Evolutionary conservation across 306 rosid genomes (phyloP).

Genomic region (Mimosa bimucronata): DNA sequence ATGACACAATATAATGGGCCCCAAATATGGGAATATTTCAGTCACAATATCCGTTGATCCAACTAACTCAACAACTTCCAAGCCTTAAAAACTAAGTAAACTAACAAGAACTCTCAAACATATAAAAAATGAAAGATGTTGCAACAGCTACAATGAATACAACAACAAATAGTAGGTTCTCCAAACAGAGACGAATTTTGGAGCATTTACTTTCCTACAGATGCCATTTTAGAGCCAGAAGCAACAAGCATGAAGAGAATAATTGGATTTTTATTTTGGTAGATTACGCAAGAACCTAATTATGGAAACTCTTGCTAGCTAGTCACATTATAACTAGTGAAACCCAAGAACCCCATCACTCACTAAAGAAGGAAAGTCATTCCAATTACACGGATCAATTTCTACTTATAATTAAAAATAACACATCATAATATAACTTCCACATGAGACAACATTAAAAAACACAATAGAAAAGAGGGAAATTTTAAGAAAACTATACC

Average conservation of each 20-base stretch:
- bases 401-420: neutral
- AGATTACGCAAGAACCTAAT: neutral
- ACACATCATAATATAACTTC: neutral
- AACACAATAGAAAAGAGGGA: neutral
- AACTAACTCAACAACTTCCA: neutral
- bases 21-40: neutral
- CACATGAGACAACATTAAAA: neutral
- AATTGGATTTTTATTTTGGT: neutral
- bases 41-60: neutral
- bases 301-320: neutral
- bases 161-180: neutral
- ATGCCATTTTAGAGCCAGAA: neutral
- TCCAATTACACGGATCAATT: neutral
- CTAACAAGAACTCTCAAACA: neutral
- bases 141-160: neutral
- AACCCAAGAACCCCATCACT: neutral
- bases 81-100: neutral
- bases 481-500: slow-evolving; percentile 44
- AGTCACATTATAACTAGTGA: neutral
- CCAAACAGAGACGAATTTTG: neutral
- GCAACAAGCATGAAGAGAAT: slow-evolving; percentile 1
- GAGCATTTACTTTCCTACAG: neutral
- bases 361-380: neutral
- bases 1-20: neutral
- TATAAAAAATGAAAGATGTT: neutral